These are phyloP conservation scores for Suillus weaverae DNA, from an alignment of 768 basidiomycete genomes.

Conservation along the genomic window DNA sequence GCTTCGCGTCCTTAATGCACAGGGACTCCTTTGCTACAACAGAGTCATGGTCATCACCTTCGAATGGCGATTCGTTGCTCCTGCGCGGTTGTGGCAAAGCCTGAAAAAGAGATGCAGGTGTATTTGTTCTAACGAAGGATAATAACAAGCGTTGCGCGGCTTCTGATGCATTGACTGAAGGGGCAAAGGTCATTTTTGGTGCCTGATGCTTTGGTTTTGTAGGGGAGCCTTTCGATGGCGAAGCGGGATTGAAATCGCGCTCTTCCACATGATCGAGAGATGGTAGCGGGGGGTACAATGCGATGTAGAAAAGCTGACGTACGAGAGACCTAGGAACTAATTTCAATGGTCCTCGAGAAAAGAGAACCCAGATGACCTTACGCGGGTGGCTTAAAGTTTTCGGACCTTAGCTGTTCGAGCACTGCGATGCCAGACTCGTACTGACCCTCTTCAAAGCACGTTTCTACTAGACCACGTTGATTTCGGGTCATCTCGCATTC, in stretches of 20 bases:
- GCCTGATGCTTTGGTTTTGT: constrained; percentile 46
- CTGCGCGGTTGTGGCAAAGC: constrained; percentile 53
- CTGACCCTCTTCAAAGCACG: constrained; percentile 75
- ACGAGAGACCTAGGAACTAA: constrained; percentile 51
- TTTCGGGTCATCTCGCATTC: constrained; percentile 48
- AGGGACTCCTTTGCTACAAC: constrained; percentile 54
- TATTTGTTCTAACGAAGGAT: constrained; percentile 57
- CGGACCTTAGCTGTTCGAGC: constrained; percentile 61
- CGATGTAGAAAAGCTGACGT: constrained; percentile 67
- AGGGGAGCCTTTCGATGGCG: constrained; percentile 45
- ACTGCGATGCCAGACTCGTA: constrained; percentile 66
- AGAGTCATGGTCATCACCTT: constrained; percentile 47
- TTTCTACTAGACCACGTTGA: constrained; percentile 63
- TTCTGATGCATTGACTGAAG: constrained; percentile 45
- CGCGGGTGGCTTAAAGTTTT: constrained; percentile 58
- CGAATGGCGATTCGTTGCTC: constrained; percentile 9
- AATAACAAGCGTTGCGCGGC: constrained; percentile 55
- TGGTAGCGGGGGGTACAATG: constrained; percentile 56
- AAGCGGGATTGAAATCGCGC: constrained; percentile 25
- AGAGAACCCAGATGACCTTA: constrained; percentile 34
- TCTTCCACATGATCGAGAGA: constrained; percentile 17
- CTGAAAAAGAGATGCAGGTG: constrained; percentile 50
- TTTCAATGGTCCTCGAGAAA: background rate
- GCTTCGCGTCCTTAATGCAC: constrained; percentile 52
- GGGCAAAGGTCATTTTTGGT: constrained; percentile 41